Evolutionary conservation across 208 protist genomes (phyloP).

Genomic region (Trypanosoma mega): DNA sequence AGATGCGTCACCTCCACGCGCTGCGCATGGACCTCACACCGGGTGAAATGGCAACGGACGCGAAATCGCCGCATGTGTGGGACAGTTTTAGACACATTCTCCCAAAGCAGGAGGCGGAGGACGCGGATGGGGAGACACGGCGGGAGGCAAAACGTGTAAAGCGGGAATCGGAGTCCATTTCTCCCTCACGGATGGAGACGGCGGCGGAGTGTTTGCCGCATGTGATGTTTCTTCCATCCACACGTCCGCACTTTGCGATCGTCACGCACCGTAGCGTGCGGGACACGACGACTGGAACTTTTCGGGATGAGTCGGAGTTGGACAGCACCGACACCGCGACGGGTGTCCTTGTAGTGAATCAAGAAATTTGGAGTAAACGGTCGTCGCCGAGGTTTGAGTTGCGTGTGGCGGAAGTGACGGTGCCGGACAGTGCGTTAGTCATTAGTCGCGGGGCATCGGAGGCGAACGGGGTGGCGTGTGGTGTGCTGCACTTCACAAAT

Average conservation of each 20-base stretch:
- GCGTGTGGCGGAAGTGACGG: constrained; percentile 82
- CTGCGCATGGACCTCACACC: constrained; percentile 65
- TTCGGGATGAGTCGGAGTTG: constrained; percentile 24
- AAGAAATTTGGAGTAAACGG: constrained; percentile 76
- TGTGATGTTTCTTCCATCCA: constrained; percentile 81
- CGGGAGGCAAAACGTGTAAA: constrained; percentile 38
- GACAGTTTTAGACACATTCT: background rate
- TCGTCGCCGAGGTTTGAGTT: constrained; percentile 51
- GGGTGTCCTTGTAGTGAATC: constrained; percentile 83
- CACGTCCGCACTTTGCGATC: constrained; percentile 62
- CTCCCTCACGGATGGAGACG: background rate
- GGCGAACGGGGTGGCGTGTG: constrained; percentile 62
- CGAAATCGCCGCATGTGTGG: background rate
- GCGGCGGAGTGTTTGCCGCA: constrained; percentile 71
- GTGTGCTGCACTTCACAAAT: constrained; percentile 68
- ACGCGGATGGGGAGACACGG: constrained; percentile 23
- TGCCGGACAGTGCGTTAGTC: constrained; percentile 51
- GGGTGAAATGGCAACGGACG: constrained; percentile 7
- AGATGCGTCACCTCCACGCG: constrained; percentile 55
- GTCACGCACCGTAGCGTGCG: constrained; percentile 63
- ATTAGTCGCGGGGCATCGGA: constrained; percentile 52
- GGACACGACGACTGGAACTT: background rate
- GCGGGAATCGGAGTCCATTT: constrained; percentile 15
- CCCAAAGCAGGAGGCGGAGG: constrained; percentile 1
- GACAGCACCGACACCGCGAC: constrained; percentile 45